Percentiles rank a stretch among this genome's conserved stretches.
Evolutionary conservation across 2,329 filamentous ascomycete genomes (phyloP).

Genomic region (Cercospora canescens): DNA sequence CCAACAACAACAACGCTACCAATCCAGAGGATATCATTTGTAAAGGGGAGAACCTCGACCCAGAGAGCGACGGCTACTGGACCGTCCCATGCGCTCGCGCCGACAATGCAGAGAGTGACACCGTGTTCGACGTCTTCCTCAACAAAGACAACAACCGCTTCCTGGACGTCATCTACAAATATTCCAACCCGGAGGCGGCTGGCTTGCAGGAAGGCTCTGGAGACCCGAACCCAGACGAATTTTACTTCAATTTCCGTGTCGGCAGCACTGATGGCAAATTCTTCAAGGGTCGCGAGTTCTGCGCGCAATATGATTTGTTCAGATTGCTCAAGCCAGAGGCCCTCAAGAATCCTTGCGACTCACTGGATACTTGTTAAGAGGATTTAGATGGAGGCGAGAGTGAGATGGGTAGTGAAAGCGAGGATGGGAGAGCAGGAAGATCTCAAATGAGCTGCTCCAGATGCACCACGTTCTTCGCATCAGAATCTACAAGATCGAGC

Average conservation of each 20-base stretch:
- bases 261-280: conserved; percentile 19
- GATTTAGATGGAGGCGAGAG: neutral
- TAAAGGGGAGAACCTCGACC: conserved; percentile 10
- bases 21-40: conserved; percentile 23
- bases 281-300: conserved; percentile 24
- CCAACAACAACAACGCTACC: conserved; percentile 20
- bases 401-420: neutral
- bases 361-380: conserved; percentile 18
- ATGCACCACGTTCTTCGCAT: neutral
- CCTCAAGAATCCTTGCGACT: conserved; percentile 23
- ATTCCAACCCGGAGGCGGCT: conserved; percentile 17
- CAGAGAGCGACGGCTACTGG: conserved; percentile 12
- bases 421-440: neutral
- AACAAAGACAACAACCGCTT: conserved; percentile 20
- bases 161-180: conserved; percentile 23
- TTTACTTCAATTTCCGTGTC: conserved; percentile 23
- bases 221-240: conserved; percentile 15
- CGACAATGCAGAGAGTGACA: conserved; percentile 17
- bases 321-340: conserved; percentile 19
- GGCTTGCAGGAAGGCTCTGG: conserved; percentile 12
- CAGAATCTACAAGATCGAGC: neutral
- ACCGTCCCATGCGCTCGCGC: conserved; percentile 15
- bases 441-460: neutral
- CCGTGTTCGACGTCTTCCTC: conserved; percentile 23
- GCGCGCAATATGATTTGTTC: conserved; percentile 20